Percentiles rank a stretch among this genome's conserved stretches.
phyloP scores from a whole-genome alignment of 2,329 filamentous ascomycete genomes.

The Coleophoma eucalyptorum region DNA sequence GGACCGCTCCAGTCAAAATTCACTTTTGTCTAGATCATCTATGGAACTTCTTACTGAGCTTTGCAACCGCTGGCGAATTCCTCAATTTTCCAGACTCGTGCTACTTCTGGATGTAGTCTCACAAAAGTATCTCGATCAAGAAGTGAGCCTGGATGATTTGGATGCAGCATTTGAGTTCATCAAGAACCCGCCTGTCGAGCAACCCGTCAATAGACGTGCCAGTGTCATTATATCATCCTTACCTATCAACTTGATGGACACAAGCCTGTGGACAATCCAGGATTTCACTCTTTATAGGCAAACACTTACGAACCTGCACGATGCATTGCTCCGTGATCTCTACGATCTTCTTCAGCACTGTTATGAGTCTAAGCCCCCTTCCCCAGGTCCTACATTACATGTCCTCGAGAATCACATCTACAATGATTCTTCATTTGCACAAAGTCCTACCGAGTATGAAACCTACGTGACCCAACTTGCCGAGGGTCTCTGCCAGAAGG shows the following conservation, averaged over 20 bases:
- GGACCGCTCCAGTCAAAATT: constrained; percentile 33
- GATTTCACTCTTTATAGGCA: constrained; percentile 72
- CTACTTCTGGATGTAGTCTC: constrained; percentile 80
- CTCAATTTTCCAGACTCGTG: constrained; percentile 74
- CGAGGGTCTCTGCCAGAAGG: constrained; percentile 70
- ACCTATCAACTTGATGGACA: constrained; percentile 52
- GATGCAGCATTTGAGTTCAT: constrained; percentile 80
- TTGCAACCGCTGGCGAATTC: constrained; percentile 83
- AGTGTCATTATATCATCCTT: constrained; percentile 24
- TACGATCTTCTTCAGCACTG: constrained; percentile 84
- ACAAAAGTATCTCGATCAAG: constrained; percentile 80
- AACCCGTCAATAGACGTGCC: constrained; percentile 39
- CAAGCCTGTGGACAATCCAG: constrained; percentile 62
- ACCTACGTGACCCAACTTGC: constrained; percentile 70
- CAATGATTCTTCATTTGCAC: constrained; percentile 70
- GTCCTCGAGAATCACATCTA: constrained; percentile 81
- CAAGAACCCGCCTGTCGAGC: constrained; percentile 65
- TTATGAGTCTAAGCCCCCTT: constrained; percentile 83
- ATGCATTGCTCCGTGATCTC: constrained; percentile 79
- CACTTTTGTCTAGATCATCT: constrained; percentile 70
- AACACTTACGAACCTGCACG: constrained; percentile 70
- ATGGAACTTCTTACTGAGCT: constrained; percentile 82
- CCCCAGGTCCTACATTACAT: constrained; percentile 72
- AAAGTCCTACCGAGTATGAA: constrained; percentile 64
- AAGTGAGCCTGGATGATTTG: constrained; percentile 76